phyloP scores from a whole-genome alignment of 768 basidiomycete species.

The Rhodosporidiobolus sp. region DNA sequence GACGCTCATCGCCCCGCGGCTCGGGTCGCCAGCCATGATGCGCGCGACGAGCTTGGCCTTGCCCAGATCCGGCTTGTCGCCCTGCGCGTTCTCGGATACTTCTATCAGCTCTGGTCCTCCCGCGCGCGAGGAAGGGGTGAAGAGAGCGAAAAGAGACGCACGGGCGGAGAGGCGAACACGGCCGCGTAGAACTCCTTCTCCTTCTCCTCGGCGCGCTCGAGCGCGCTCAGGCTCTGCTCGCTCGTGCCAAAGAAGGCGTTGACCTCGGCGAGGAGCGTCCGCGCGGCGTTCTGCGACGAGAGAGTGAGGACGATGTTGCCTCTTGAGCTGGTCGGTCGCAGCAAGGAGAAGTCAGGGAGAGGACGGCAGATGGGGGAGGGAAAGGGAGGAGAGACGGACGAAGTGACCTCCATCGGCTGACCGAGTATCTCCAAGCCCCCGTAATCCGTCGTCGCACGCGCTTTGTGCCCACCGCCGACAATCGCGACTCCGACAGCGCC shows the following conservation, averaged over 20 bases:
- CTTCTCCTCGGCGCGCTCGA: constrained; percentile 19
- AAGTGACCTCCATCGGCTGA: constrained; percentile 15
- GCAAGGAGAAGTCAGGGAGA: too few species aligned
- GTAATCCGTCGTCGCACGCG: constrained; percentile 6
- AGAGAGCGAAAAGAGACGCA: neutral
- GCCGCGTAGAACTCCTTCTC: constrained; percentile 40
- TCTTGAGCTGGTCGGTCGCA: constrained; percentile 4
- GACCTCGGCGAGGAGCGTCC: constrained; percentile 25
- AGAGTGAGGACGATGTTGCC: constrained; percentile 39
- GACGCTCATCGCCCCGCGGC: constrained; percentile 35
- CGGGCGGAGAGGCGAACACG: constrained; percentile 6
- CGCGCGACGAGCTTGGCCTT: constrained; percentile 23
- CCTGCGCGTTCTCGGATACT: neutral
- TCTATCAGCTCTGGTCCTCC: neutral
- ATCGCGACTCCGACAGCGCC: constrained; percentile 35
- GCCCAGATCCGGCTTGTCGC: constrained; percentile 3
- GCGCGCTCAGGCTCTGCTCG: neutral
- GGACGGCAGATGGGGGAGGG: neutral
- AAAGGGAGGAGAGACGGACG: neutral
- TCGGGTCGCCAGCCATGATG: constrained; percentile 38
- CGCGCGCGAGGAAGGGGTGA: neutral
- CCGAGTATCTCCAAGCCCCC: constrained; percentile 13
- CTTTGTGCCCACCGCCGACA: neutral
- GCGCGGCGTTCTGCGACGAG: constrained; percentile 31
- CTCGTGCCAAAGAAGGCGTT: constrained; percentile 26